Base-by-base conservation (phyloP, 176 grass and related monocot species). In the Oropetium thomaeum region DNA sequence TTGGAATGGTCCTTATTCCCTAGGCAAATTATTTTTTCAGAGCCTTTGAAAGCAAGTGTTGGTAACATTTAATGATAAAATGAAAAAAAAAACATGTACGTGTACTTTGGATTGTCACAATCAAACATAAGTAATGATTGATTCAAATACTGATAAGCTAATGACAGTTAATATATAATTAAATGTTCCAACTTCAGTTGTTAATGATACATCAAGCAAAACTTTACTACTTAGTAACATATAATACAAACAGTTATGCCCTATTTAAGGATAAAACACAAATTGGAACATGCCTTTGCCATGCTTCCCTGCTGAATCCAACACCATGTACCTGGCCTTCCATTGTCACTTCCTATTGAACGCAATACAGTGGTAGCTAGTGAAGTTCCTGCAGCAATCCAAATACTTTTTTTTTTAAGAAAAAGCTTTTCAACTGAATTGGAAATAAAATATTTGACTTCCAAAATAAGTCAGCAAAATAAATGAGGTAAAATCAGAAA, bases 291-390 rank as follows among this genome's bases (percentile, higher is more conserved):
- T 86, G 58, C 96, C 91, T 99, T 94, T 69, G 84, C 84, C 65
- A 53, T 90, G 73, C 75, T 91, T 86, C 84, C 82, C 76, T 90
- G 82, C 52, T 99, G 87, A 70, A 90, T 94, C 96, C 96, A 99
- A 76, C 96, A 99, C 79, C 96, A 93, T 19, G 83, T 69, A 40
- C 96, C 96, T 30, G 84, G 79, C 58, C 82, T 88, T 47, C 91
- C 96, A 39, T 95, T 73, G 26, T 95, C 91, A 69, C 72, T 94
- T 72, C 91, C 91, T 65, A 99, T 99, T 32, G 91, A 89, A 12
- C 91, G 86, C 28, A 99, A 81, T 58, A 95, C 71, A 62, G 89
- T 89, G 19, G 87, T 95, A 81, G 79, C 82, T 65, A 98, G 75
- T 52, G 96, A 98, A 82, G 89, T 92, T 54, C 91, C 96, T 94